Evolutionary conservation across 768 basidiomycete genomes (phyloP), one percentile per base, ranked within the genome.

Genomic region (Cubamyces lactineus): DNA sequence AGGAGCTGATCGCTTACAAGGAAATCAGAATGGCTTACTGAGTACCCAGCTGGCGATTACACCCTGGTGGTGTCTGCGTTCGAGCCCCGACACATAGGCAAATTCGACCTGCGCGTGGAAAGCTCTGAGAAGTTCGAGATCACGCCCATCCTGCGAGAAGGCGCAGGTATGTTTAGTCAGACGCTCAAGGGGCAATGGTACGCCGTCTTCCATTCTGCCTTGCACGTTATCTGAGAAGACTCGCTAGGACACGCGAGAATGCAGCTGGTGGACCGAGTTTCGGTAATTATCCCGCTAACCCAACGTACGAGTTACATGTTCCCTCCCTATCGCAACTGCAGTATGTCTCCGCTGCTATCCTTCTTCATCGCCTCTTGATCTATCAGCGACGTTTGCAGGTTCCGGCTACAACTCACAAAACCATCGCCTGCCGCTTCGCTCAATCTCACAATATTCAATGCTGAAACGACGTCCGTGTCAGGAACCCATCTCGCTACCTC

Each of bases 81-180:
- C 70, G 88, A 92, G 62, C 87, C 93, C 1, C 66, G 65, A 2
- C 84, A 90, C 59, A 78, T 80, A 4, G 92, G 92, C 2, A 64
- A 80, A 9, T 96, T 87, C 74, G 80, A 78, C 0, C 72, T 97
- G 24, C 79, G 79, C 23, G 74, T 93, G 2, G 84, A 90, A 52
- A 84, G 88, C 58, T 82, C 86, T 0, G 71, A 73, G 59, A 80
- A 83, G 0, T 80, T 95, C 53, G 84, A 87, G 17, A 63, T 97
- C 23, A 77, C 76, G 51, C 66, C 84, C 0, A 88, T 97, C 23
- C 85, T 88, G 0, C 84, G 88, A 59, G 96, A 98, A 76, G 95
- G 94, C 0, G 92, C 94, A 0, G 96, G 95, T 0, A 92, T 97
- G 94, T 96, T 89, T 71, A 76, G 75, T 21, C 88, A 91, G 66